Conservation (phyloP, 805 yeast genomes). For the Starmerella apicola region DNA sequence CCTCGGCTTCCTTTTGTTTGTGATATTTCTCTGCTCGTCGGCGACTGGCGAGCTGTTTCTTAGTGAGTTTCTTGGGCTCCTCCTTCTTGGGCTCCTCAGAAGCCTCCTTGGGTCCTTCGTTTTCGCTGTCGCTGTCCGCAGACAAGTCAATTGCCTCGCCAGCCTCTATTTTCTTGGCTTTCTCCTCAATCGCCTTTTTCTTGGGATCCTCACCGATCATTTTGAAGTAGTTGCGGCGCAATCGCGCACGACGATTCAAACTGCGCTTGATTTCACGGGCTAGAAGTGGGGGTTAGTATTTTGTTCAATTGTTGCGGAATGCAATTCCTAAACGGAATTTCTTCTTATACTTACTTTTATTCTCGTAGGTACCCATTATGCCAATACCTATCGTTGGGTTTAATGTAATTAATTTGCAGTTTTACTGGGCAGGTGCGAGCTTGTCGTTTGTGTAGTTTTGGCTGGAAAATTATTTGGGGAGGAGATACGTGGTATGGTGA, state of each 20-base stretch:
- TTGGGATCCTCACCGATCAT: constrained; percentile 47
- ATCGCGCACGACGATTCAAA: constrained; percentile 64
- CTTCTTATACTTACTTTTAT: constrained; percentile 28
- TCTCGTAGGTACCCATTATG: constrained; percentile 16
- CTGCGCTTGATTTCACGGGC: constrained; percentile 64
- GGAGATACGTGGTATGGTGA: too few species aligned
- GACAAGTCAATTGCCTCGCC: constrained; percentile 9
- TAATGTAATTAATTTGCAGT: too few species aligned
- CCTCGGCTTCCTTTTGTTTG: constrained; percentile 33
- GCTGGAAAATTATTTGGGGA: too few species aligned
- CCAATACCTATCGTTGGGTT: too few species aligned
- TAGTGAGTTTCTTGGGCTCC: constrained; percentile 21
- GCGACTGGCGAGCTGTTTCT: constrained; percentile 32
- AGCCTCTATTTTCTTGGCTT: constrained; percentile 3
- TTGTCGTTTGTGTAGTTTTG: too few species aligned
- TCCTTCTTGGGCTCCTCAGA: constrained; percentile 9
- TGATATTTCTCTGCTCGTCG: constrained; percentile 33
- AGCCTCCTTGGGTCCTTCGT: constrained; percentile 10
- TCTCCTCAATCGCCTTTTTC: neutral
- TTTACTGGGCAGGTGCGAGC: too few species aligned
- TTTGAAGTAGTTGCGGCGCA: constrained; percentile 71
- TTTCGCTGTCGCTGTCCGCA: constrained; percentile 15
- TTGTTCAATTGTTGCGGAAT: neutral
- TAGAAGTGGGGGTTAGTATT: constrained; percentile 20
- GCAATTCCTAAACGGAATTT: too few species aligned